Evolutionary conservation across 2,329 filamentous ascomycete species (phyloP), one percentile per base, ranked within the genome.

Genomic region (Colletotrichum tamarilloi): DNA sequence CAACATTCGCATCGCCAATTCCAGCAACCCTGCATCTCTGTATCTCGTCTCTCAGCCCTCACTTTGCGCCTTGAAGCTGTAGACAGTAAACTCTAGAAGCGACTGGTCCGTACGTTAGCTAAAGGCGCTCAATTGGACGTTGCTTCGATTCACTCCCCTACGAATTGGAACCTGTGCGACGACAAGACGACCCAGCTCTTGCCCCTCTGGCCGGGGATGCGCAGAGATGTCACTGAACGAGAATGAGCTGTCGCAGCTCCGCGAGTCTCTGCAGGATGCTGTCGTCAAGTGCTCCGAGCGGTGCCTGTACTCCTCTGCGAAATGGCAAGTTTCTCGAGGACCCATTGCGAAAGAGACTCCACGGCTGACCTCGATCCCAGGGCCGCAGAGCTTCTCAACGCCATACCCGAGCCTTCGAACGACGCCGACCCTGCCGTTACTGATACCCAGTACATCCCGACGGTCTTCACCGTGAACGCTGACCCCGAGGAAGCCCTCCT

Each of bases 261-360:
- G 93, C 79, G 89, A 88, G 49, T 91, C 94, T 42, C 88, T 98
- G 56, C 94, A 97, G 81, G 93, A 95, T 79, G 95, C 96, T 35
- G 92, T 97, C 3, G 88, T 97, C 28, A 95, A 95, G 80, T 98
- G 95, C 85, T 97, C 95, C 1, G 97, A 99, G 81, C 89, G 97
- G 81, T 98, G 97, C 82, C 89, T 99, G 14, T 98, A 98, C 80
- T 95, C 98, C 79, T 97, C 96, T 7, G 93, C 97, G 32, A 98
- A 98, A 91, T 99, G 97, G 97, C 98, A 81, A 69, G 78, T 62
- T 62, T 3, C 9, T 26, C 30, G 49, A 24, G 30, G 26, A 26
- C 35, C 62, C 62, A 30, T 62, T 60, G 62, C 57, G 22, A 22
- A 19, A 42, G 26, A 46, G 35, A 30, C 49, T 22, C n/a, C 46